Evolutionary conservation across 176 grass and related monocot genomes (phyloP), one percentile per base, ranked within the genome.

Genomic region (Stipa capillata): DNA sequence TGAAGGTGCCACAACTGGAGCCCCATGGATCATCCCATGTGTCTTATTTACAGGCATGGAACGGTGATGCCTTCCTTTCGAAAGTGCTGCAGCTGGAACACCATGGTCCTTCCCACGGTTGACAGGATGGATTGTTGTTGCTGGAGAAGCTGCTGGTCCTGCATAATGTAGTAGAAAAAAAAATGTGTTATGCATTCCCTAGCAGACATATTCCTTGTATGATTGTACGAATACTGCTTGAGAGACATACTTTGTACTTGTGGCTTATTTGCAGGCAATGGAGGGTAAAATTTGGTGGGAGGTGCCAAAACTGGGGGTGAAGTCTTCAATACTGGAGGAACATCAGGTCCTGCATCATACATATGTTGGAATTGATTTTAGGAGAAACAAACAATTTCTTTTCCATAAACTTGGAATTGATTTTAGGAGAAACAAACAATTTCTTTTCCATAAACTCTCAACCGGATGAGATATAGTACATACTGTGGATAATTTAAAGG

Each of bases 1-100:
- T 64, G 36, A 45, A 81, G 88, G 85, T 89, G 65, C 60, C 37
- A 79, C 74, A 81, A 58, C 57, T 83, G 86, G 73, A 85, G 86
- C 40, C 53, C 45, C 65, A 83, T 47, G 45, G 37, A 85, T 68
- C 62, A 56, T 88, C 49, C 61, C 78, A 73, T 83, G 60, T 41
- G 55, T 73, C 78, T 82, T 84, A 86, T 86, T 91, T 60, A 21
- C 65, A 86, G 14, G 70, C 23, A 77, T 68, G 51, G 57, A 85
- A 84, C 83, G 82, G 39, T 56, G 65, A 42, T 56, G 74, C 36
- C 51, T 73, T 63, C 67, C 69, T 66, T 81, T 94, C 58, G 76
- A 73, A 88, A 74, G 88, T 81, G 74, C 44, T 66, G 88, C 49
- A 84, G 73, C 63, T 65, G 84, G 78, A 85, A 80, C 39, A 65